Percentiles rank a stretch among this genome's conserved stretches.
These are phyloP conservation scores for Pseudogymnoascus sp. DNA, from an alignment of 2,329 filamentous ascomycete species.

Conservation along the genomic window DNA sequence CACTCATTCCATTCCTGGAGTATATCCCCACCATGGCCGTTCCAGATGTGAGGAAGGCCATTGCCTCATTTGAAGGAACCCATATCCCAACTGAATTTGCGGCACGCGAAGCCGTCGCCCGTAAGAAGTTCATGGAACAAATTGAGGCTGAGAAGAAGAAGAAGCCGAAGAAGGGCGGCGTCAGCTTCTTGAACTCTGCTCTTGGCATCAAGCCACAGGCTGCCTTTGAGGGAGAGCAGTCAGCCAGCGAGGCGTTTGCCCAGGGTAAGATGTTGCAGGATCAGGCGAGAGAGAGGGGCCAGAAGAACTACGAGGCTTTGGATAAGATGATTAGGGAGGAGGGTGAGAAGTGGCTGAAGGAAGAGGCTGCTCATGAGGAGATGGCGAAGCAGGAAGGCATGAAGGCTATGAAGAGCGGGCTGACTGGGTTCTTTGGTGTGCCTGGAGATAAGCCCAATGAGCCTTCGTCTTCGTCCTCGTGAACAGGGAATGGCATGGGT, in stretches of 20 bases:
- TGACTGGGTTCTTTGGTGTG: conserved; percentile 50
- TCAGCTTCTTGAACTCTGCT: conserved; percentile 63
- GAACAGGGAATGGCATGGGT: not conserved
- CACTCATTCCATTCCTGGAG: conserved; percentile 92
- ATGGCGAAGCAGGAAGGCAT: conserved; percentile 84
- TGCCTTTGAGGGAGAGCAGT: conserved; percentile 65
- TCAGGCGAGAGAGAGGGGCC: conserved; percentile 83
- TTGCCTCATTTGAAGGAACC: conserved; percentile 84
- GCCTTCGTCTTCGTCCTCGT: not conserved
- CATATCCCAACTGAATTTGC: conserved; percentile 89
- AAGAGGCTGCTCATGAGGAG: conserved; percentile 83
- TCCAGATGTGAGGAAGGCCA: conserved; percentile 74
- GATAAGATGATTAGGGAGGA: conserved; percentile 90
- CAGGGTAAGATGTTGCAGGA: conserved; percentile 98
- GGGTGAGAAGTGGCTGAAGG: conserved; percentile 91
- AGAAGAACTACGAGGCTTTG: conserved; percentile 80
- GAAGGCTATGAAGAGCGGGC: conserved; percentile 81
- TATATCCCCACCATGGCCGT: conserved; percentile 94
- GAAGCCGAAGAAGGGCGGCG: conserved; percentile 51
- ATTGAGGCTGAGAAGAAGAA: conserved; percentile 62
- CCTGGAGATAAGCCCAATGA: conserved; percentile 2
- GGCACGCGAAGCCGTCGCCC: conserved; percentile 75
- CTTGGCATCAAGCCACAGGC: conserved; percentile 70
- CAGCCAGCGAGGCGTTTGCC: conserved; percentile 68
- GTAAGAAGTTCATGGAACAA: conserved; percentile 77